These are phyloP conservation scores for Amauroascus niger DNA, from an alignment of 2,329 filamentous ascomycete genomes.

Conservation along the genomic window DNA sequence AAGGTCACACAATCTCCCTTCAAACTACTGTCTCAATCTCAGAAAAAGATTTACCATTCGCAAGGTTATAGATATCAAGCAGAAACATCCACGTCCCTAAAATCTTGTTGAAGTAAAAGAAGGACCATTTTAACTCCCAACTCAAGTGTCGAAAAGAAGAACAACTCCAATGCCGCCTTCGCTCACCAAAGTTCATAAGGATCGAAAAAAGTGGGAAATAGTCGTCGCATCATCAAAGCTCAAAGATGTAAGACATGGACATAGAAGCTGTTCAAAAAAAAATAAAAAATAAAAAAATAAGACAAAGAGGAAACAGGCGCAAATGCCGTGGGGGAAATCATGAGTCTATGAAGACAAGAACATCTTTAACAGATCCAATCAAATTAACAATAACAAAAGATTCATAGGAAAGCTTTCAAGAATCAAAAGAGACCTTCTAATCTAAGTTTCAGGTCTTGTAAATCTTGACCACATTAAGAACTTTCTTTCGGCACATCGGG, in stretches of 20 bases:
- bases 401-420: not conserved
- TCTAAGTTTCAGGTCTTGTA: conserved; percentile 31
- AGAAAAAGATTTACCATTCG: not conserved
- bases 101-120: not conserved
- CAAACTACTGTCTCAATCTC: not conserved
- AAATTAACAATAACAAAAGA: not conserved
- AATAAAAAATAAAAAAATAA: not conserved
- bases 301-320: too few species aligned
- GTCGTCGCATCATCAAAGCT: conserved; percentile 6
- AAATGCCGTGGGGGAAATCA: not conserved
- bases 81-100: not conserved
- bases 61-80: not conserved
- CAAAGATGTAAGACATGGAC: not conserved
- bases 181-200: not conserved
- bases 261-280: not conserved
- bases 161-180: not conserved
- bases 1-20: not conserved
- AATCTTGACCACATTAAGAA: conserved; percentile 50
- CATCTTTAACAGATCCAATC: not conserved
- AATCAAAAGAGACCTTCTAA: not conserved
- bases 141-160: not conserved
- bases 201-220: not conserved
- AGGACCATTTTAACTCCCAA: not conserved
- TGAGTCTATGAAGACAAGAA: conserved; percentile 4
- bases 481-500: conserved; percentile 51